Evolutionary conservation across 208 protist genomes (phyloP).

Genomic region (Leishmania braziliensis): DNA sequence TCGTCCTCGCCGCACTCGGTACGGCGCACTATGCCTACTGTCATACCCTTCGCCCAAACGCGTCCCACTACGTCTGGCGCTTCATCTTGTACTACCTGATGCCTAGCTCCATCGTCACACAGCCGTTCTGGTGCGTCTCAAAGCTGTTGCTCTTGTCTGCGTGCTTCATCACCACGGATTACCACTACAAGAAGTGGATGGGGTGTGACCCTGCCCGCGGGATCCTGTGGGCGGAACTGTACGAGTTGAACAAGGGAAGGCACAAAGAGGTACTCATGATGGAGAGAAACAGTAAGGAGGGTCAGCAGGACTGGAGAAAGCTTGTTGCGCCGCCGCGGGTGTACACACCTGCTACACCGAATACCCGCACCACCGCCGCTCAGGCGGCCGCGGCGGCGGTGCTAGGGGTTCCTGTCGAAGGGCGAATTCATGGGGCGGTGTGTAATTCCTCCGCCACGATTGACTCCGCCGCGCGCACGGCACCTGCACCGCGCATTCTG

Average conservation of each 20-base stretch:
- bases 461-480: background rate
- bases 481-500: background rate
- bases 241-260: slow-evolving; percentile 37
- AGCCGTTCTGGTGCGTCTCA: slow-evolving; percentile 32
- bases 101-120: slow-evolving; percentile 4
- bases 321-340: slow-evolving; percentile 26
- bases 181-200: slow-evolving; percentile 64
- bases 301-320: slow-evolving; percentile 29
- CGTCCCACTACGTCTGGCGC: slow-evolving; percentile 7
- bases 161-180: slow-evolving; percentile 57
- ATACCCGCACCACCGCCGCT: background rate
- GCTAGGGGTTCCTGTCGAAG: background rate
- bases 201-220: slow-evolving; percentile 72
- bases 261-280: background rate
- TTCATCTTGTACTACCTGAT: slow-evolving; percentile 12
- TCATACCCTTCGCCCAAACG: slow-evolving; percentile 31
- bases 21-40: slow-evolving; percentile 73
- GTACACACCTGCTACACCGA: slow-evolving; percentile 12
- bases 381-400: background rate
- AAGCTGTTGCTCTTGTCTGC: slow-evolving; percentile 42
- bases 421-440: background rate
- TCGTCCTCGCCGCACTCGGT: slow-evolving; percentile 64
- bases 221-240: slow-evolving; percentile 69
- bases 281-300: background rate
- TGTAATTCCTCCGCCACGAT: background rate